Conservation (phyloP, 2,329 filamentous ascomycete species). For the Colletotrichum sp. region DNA sequence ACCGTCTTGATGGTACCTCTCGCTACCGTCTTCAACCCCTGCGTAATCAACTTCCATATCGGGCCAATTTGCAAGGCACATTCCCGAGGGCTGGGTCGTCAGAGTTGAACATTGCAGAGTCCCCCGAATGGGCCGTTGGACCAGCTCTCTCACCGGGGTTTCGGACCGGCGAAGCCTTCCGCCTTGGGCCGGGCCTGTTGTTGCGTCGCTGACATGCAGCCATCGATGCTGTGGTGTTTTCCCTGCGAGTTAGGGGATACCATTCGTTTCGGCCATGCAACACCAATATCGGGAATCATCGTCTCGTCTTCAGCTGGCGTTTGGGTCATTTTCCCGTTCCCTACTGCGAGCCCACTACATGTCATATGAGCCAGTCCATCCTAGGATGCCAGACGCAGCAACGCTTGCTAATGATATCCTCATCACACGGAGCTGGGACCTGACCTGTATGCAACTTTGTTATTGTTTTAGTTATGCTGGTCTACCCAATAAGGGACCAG, state of each 20-base stretch:
- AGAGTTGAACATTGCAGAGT: background rate
- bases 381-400: background rate
- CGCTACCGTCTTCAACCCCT: background rate
- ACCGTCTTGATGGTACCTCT: background rate
- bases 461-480: background rate
- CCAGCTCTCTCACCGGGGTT: background rate
- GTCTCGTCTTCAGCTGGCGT: too few species aligned
- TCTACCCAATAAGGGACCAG: background rate
- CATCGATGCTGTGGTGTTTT: too few species aligned
- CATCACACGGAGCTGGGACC: background rate
- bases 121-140: background rate
- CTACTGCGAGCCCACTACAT: background rate
- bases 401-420: background rate
- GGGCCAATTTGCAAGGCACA: background rate
- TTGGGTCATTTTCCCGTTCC: too few species aligned
- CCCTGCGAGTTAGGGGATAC: too few species aligned
- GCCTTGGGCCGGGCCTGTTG: background rate
- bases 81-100: background rate
- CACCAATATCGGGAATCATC: too few species aligned
- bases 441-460: background rate
- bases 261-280: too few species aligned
- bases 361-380: background rate
- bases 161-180: background rate
- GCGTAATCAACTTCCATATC: background rate
- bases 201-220: too few species aligned